Percentiles rank a stretch among this genome's conserved stretches.
phyloP scores from a whole-genome alignment of 176 grass and related monocot species.

The Oryza officinalis region DNA sequence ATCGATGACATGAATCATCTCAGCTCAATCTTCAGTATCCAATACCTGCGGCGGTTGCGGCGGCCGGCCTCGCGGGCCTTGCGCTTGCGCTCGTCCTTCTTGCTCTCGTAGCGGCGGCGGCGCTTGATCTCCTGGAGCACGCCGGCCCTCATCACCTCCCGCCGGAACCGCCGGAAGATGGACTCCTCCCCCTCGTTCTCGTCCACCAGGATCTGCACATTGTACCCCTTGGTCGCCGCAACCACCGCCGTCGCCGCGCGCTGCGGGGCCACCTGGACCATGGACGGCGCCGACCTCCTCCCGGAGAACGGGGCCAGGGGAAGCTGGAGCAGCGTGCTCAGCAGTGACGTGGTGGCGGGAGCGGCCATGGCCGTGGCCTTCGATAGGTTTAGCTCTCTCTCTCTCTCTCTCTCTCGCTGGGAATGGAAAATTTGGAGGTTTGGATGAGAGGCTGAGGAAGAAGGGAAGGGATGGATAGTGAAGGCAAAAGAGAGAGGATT shows the following conservation, averaged over 20 bases:
- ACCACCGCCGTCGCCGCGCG: conserved; percentile 33
- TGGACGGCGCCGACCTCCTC: conserved; percentile 40
- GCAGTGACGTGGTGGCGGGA: conserved; percentile 14
- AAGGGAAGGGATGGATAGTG: conserved; percentile 21
- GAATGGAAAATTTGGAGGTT: conserved; percentile 18
- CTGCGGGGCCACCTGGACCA: conserved; percentile 34
- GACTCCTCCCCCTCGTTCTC: conserved; percentile 77
- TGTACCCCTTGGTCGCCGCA: conserved; percentile 53
- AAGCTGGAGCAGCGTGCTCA: conserved; percentile 41
- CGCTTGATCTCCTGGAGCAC: conserved; percentile 84
- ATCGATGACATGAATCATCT: neutral
- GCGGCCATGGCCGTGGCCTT: conserved; percentile 45
- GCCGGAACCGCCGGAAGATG: conserved; percentile 73
- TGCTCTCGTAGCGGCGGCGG: conserved; percentile 78
- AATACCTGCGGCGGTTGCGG: conserved; percentile 56
- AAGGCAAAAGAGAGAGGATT: conserved; percentile 12
- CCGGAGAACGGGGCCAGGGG: conserved; percentile 42
- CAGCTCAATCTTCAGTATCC: neutral
- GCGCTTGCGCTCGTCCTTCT: conserved; percentile 66
- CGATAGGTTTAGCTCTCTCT: neutral
- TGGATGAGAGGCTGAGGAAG: conserved; percentile 51
- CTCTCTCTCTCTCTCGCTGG: neutral
- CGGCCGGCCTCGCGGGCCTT: conserved; percentile 75
- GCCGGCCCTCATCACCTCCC: conserved; percentile 79
- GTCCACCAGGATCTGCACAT: conserved; percentile 89